Evolutionary conservation across 306 rosid genomes (phyloP).

Genomic region (Cucurbita ficifolia): DNA sequence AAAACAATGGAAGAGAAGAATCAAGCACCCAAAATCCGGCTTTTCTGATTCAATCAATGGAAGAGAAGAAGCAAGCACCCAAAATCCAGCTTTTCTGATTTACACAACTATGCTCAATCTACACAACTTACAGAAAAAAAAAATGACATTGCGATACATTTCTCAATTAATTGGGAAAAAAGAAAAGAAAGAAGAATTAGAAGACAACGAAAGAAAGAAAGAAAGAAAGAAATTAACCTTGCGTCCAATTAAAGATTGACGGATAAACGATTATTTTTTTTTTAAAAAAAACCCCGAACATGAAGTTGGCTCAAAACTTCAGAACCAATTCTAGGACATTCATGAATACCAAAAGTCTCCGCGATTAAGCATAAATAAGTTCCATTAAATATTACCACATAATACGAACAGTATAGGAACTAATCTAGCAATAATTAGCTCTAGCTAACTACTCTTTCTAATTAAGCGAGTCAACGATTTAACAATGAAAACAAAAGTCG

Average conservation of each 20-base stretch:
- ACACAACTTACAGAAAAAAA: background rate
- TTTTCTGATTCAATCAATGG: background rate
- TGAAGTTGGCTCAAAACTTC: conserved; percentile 9
- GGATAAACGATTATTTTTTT: background rate
- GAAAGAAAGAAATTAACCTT: conserved; percentile 6
- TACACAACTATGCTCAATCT: background rate
- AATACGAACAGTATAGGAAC: background rate
- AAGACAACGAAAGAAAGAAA: background rate
- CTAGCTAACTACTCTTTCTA: background rate
- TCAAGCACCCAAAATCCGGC: background rate
- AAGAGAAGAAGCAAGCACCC: background rate
- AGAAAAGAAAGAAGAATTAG: background rate
- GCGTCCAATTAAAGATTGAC: conserved; percentile 7
- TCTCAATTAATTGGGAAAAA: background rate
- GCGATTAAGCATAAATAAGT: background rate
- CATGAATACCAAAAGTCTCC: background rate
- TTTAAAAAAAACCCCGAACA: background rate
- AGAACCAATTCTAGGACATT: background rate
- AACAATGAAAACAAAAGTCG: background rate
- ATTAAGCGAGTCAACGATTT: background rate
- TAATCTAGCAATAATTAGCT: background rate
- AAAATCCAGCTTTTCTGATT: background rate
- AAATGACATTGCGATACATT: background rate
- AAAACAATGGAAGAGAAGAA: background rate
- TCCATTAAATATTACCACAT: background rate